A percentile compares a stretch with the other conserved stretches of the same genome.
Evolutionary conservation across 352 stramenopile species (phyloP).

Genomic region (Poterioochromonas sp.): DNA sequence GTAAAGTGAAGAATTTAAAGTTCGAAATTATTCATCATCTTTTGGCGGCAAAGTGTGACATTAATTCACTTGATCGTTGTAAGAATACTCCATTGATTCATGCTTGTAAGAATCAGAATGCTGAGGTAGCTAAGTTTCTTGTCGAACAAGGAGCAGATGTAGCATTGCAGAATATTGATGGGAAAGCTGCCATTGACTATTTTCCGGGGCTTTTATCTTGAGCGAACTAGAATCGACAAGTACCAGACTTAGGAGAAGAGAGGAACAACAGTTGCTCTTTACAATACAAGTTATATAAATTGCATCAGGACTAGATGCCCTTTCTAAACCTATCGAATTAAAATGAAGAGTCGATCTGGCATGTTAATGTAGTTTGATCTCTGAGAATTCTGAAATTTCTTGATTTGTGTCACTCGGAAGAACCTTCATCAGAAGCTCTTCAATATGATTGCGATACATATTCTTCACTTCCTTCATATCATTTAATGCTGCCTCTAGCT

Average conservation of each 20-base stretch:
- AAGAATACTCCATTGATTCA: neutral
- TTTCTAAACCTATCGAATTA: too few relatives aligned
- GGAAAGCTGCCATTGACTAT: neutral
- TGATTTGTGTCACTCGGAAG: too few relatives aligned
- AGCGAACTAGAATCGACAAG: too few relatives aligned
- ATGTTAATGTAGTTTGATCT: too few relatives aligned
- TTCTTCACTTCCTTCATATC: constrained; percentile 6
- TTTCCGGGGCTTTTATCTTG: too few relatives aligned
- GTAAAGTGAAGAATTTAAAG: neutral
- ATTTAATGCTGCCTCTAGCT: neutral
- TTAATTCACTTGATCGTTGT: neutral
- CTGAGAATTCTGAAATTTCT: too few relatives aligned
- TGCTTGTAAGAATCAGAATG: neutral
- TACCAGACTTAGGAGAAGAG: too few relatives aligned
- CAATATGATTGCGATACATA: constrained; percentile 4
- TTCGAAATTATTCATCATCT: neutral
- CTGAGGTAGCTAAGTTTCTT: neutral
- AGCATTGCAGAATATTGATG: neutral
- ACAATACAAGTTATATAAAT: too few relatives aligned
- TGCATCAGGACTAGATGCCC: too few relatives aligned
- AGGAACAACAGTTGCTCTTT: too few relatives aligned
- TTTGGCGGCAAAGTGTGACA: too few relatives aligned
- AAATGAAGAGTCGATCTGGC: too few relatives aligned
- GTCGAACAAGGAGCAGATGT: neutral
- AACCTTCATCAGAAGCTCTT: neutral